Evolutionary conservation across 1,284 basidiomycete genomes (phyloP), one percentile per base, ranked within the genome.

Genomic region (Malassezia yamatoensis): DNA sequence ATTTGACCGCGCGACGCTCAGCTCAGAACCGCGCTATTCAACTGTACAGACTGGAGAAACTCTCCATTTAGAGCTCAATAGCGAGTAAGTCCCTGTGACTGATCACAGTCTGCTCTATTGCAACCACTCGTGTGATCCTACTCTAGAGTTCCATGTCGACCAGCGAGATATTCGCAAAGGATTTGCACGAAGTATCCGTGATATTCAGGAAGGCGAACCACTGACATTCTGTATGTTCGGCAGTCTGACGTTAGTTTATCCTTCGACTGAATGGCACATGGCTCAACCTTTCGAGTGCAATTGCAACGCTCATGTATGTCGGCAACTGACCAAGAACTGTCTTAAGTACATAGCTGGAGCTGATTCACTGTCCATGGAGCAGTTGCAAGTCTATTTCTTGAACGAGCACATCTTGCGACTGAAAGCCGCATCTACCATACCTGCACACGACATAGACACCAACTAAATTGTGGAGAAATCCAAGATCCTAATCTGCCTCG

Each of bases 181-280:
- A 60, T 48, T 20, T 20, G 53, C 42, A 16, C 65, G 63, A 11
- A 68, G 68, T 0, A 53, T 60, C 18, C 60, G 59, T 35, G 62
- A 68, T 42, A 70, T 72, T 32, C 34, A 51, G 2, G 58, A 63
- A 43, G 68, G 66, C 9, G 68, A 70, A 18, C 53, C 55, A n/a
- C 44, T 72, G 35, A 66, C 63, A 9, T 72, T 72, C 54, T 72
- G 67, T 69, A 60, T 58, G 67, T 61, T 15, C 21, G 12, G 24
- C 24, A 29, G 24, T 12, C n/a, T 24, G 9, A 41, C 36, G 3
- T 16, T 52, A 69, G 67, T 72, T 61, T 72, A 72, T 49, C 70
- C 70, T 20, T 62, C 59, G 16, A 71, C 70, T 8, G 70, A 72
- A 49, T 72, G 68, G 68, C 34, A 59, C 40, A 72, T 72, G 70